Evolutionary conservation across 805 yeast species (phyloP).

Genomic region (Lipomyces mesembrius): DNA sequence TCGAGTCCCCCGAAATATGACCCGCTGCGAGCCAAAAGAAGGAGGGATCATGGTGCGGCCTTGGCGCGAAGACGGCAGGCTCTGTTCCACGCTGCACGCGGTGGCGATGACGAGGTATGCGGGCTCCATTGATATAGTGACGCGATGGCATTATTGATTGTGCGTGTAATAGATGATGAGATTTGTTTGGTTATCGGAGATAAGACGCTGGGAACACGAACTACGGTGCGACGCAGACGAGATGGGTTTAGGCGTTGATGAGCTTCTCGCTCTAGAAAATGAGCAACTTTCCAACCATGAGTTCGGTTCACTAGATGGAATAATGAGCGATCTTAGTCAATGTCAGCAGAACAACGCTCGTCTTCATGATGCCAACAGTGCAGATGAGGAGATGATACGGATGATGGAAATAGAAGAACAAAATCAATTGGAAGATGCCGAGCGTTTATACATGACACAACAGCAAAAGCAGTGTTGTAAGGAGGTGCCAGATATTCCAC

Average conservation of each 20-base stretch:
- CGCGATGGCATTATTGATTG: not conserved
- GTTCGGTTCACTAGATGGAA: not conserved
- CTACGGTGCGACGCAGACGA: not conserved
- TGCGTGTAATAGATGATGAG: not conserved
- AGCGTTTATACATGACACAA: not conserved
- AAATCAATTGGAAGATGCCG: constrained; percentile 1
- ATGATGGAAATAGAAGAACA: constrained; percentile 14
- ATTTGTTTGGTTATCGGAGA: constrained; percentile 1
- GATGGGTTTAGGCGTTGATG: constrained; percentile 1
- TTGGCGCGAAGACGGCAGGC: constrained; percentile 21
- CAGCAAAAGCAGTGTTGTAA: not conserved
- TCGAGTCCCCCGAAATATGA: constrained; percentile 3
- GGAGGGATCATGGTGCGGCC: constrained; percentile 11
- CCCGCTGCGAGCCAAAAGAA: constrained; percentile 25
- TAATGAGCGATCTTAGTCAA: not conserved
- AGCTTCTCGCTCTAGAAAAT: constrained; percentile 8
- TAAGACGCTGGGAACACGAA: not conserved
- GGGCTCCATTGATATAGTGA: not conserved
- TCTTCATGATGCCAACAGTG: not conserved
- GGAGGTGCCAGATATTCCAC: not conserved
- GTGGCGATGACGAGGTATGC: constrained; percentile 33
- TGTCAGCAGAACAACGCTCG: not conserved
- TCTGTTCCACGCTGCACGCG: constrained; percentile 22
- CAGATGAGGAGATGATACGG: constrained; percentile 18
- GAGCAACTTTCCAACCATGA: not conserved